phyloP scores from a whole-genome alignment of 1,139 yeast genomes.

The Scheffersomyces quercinus region DNA sequence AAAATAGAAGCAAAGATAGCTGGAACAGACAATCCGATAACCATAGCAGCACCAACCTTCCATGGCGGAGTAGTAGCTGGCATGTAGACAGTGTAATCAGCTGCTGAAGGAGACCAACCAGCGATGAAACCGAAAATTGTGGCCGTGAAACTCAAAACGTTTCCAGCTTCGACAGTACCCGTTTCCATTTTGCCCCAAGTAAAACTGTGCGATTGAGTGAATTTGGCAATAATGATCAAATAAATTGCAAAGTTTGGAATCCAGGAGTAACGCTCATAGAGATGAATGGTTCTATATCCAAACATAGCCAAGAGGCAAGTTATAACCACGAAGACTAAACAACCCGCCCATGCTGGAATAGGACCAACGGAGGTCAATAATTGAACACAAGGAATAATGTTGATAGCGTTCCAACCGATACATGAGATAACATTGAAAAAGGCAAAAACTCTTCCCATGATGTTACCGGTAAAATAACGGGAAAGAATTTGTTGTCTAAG shows the following conservation, averaged over 20 bases:
- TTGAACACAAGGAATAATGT: conserved; percentile 34
- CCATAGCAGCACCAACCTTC: conserved; percentile 27
- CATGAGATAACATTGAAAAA: conserved; percentile 32
- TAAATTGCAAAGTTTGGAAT: conserved; percentile 29
- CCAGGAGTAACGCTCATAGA: conserved; percentile 31
- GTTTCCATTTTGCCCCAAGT: conserved; percentile 32
- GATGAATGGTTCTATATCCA: conserved; percentile 30
- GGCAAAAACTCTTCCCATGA: conserved; percentile 33
- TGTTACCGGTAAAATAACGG: conserved; percentile 32
- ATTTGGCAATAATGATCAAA: conserved; percentile 27
- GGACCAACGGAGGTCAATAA: conserved; percentile 26
- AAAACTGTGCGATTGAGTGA: conserved; percentile 23
- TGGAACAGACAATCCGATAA: conserved; percentile 29
- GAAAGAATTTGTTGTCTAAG: conserved; percentile 35
- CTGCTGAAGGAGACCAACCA: conserved; percentile 33
- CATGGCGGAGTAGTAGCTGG: conserved; percentile 24
- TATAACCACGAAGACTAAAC: conserved; percentile 28
- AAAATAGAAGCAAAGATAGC: conserved; percentile 25
- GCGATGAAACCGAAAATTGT: conserved; percentile 31
- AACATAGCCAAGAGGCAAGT: conserved; percentile 27
- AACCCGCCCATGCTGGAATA: conserved; percentile 35
- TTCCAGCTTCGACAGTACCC: conserved; percentile 41
- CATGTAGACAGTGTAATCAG: conserved; percentile 33
- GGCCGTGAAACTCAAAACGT: conserved; percentile 26
- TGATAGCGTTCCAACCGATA: conserved; percentile 39